Conservation (phyloP, 78 protist genomes). For the Polysphondylium violaceum region DNA sequence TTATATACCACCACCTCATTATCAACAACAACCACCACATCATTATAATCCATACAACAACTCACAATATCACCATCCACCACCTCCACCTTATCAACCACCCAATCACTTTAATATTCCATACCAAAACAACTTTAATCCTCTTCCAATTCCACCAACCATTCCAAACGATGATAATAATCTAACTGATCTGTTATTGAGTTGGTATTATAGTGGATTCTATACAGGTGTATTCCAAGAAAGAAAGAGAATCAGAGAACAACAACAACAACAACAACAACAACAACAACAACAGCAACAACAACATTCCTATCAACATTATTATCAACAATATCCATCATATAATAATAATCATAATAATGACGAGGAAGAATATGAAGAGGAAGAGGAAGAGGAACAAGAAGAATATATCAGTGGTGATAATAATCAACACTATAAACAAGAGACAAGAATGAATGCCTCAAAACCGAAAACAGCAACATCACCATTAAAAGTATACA, state of each 20-base stretch:
- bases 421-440: too few relatives aligned
- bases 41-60: not conserved
- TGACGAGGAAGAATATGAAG: too few relatives aligned
- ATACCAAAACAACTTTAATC: slow-evolving; percentile 7
- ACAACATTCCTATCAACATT: too few relatives aligned
- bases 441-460: too few relatives aligned
- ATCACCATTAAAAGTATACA: too few relatives aligned
- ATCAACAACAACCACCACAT: slow-evolving; percentile 1
- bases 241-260: slow-evolving; percentile 28
- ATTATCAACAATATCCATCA: too few relatives aligned
- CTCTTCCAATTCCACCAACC: slow-evolving; percentile 20
- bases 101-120: not conserved
- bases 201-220: slow-evolving; percentile 76
- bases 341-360: too few relatives aligned
- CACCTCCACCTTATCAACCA: not conserved
- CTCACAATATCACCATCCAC: not conserved
- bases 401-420: too few relatives aligned
- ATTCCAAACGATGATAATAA: slow-evolving; percentile 11
- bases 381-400: too few relatives aligned
- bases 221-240: slow-evolving; percentile 70
- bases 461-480: too few relatives aligned
- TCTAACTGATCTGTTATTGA: slow-evolving; percentile 32
- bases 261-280: too few relatives aligned
- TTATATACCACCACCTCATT: not conserved
- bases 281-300: too few relatives aligned